phyloP scores from a whole-genome alignment of 2,329 filamentous ascomycete genomes.

The Chrysosporium queenslandicum region DNA sequence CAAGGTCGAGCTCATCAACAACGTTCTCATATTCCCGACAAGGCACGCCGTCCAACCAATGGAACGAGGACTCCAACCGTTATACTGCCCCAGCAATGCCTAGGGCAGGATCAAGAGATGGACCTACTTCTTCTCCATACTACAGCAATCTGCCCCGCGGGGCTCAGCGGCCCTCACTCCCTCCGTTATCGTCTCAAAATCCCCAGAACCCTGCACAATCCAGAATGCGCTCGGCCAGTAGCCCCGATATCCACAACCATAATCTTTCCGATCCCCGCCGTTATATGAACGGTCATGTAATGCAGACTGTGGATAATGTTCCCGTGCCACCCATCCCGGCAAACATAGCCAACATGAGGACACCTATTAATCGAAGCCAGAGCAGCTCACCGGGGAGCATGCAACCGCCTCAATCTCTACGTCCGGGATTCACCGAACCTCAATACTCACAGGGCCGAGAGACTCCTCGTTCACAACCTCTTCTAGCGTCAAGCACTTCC shows the following conservation, averaged over 20 bases:
- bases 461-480: constrained; percentile 21
- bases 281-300: constrained; percentile 46
- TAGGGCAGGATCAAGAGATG: constrained; percentile 68
- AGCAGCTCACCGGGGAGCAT: constrained; percentile 65
- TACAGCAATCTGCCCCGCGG: constrained; percentile 48
- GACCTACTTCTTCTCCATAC: constrained; percentile 55
- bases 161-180: constrained; percentile 64
- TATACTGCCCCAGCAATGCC: constrained; percentile 84
- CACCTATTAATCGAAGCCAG: constrained; percentile 64
- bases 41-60: constrained; percentile 51
- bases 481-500: constrained; percentile 19
- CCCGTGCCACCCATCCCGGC: constrained; percentile 69
- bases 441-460: constrained; percentile 22
- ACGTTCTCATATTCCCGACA: constrained; percentile 75
- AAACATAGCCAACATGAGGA: constrained; percentile 52
- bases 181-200: constrained; percentile 52
- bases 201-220: constrained; percentile 51
- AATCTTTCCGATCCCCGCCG: constrained; percentile 44
- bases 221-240: constrained; percentile 82
- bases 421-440: constrained; percentile 37
- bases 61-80: constrained; percentile 65
- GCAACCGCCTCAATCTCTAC: constrained; percentile 46
- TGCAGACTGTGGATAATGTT: constrained; percentile 46
- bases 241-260: constrained; percentile 75
- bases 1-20: constrained; percentile 44